Evolutionary conservation across 2,329 filamentous ascomycete genomes (phyloP).

Genomic region (Cryphonectria carpinicola): DNA sequence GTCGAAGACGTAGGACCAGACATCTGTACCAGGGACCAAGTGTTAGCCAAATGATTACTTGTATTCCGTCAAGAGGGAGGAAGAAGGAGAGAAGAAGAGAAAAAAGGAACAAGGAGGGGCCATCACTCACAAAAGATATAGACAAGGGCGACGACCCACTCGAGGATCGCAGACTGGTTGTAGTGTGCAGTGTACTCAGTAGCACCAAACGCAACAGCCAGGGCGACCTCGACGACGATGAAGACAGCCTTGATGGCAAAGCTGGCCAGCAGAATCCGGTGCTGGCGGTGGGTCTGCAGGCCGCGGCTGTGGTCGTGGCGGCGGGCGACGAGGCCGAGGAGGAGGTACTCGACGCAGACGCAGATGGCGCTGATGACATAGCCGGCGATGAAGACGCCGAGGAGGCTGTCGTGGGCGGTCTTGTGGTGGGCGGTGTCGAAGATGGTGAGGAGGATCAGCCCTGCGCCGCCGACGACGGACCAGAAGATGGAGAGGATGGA

Average conservation of each 20-base stretch:
- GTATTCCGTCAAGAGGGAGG: too few species aligned
- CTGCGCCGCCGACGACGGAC: constrained; percentile 72
- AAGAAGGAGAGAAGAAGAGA: not conserved
- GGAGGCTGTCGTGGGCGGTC: constrained; percentile 69
- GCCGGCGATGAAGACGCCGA: constrained; percentile 77
- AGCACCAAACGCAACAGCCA: constrained; percentile 72
- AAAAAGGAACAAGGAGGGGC: constrained; percentile 65
- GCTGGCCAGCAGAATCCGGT: constrained; percentile 70
- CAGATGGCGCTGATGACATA: constrained; percentile 83
- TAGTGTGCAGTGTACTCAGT: constrained; percentile 49
- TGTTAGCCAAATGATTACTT: not conserved
- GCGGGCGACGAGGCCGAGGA: constrained; percentile 17
- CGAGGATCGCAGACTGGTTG: constrained; percentile 74
- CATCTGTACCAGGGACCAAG: not conserved
- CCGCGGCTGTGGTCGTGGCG: constrained; percentile 69
- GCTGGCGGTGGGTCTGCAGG: constrained; percentile 70
- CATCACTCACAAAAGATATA: constrained; percentile 78
- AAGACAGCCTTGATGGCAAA: constrained; percentile 85
- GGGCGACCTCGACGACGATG: constrained; percentile 72
- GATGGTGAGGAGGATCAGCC: constrained; percentile 77
- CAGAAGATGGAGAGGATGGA: constrained; percentile 62
- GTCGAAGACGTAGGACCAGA: constrained; percentile 22
- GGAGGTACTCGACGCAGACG: constrained; percentile 72
- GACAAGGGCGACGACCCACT: constrained; percentile 74
- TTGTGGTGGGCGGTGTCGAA: constrained; percentile 74